Evolutionary conservation across 2,329 filamentous ascomycete genomes (phyloP).

Genomic region (Penicillium sp.): DNA sequence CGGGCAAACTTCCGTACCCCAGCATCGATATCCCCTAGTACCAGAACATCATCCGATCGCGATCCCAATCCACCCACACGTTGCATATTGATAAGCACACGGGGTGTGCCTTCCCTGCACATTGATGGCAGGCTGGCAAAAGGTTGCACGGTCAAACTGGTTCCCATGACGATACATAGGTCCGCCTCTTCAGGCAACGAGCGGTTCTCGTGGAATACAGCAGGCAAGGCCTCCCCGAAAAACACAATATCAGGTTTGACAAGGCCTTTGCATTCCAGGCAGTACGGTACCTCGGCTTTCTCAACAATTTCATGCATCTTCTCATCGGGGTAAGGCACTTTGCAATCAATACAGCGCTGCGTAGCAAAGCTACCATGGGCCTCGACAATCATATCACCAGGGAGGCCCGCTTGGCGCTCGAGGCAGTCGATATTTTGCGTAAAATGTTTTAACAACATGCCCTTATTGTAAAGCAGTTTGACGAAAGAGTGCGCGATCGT

Average conservation of each 20-base stretch:
- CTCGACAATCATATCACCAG: constrained; percentile 77
- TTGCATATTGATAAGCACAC: constrained; percentile 86
- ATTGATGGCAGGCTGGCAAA: constrained; percentile 78
- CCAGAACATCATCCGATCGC: constrained; percentile 77
- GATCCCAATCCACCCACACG: constrained; percentile 75
- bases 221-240: constrained; percentile 75
- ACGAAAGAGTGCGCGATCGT: constrained; percentile 92
- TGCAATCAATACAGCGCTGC: constrained; percentile 90
- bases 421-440: constrained; percentile 98
- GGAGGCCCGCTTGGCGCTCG: constrained; percentile 82
- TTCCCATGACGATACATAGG: constrained; percentile 81
- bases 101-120: constrained; percentile 62
- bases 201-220: constrained; percentile 62
- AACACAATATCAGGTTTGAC: constrained; percentile 96
- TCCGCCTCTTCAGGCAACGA: constrained; percentile 64
- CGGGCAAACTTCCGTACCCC: constrained; percentile 77
- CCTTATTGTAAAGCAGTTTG: constrained; percentile 74
- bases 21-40: constrained; percentile 78
- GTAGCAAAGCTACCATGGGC: constrained; percentile 93
- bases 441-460: constrained; percentile 78
- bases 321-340: constrained; percentile 66
- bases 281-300: constrained; percentile 68
- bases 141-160: constrained; percentile 81
- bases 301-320: constrained; percentile 70
- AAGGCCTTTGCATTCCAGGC: constrained; percentile 68